Conservation (phyloP, 1,139 yeast genomes). For the Protomyces lactucae-debilis region DNA sequence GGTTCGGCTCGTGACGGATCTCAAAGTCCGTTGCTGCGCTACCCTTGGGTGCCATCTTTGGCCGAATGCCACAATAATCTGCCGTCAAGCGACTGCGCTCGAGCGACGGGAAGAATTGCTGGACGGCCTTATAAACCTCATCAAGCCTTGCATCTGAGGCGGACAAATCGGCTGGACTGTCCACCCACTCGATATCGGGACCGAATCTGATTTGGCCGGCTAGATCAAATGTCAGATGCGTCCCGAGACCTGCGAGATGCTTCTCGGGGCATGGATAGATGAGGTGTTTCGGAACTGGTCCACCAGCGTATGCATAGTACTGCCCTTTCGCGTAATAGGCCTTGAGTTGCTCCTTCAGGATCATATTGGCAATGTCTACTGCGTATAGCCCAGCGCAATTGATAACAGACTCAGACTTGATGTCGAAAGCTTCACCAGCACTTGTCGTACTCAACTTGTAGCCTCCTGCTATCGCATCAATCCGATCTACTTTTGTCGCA, state of each 20-base stretch:
- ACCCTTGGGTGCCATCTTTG: constrained; percentile 54
- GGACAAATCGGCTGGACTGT: constrained; percentile 41
- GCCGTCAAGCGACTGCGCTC: constrained; percentile 53
- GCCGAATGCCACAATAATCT: constrained; percentile 76
- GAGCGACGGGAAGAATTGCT: constrained; percentile 58
- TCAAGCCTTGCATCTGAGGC: constrained; percentile 42
- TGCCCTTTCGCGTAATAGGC: constrained; percentile 79
- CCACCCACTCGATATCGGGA: constrained; percentile 83
- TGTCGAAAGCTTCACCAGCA: constrained; percentile 31
- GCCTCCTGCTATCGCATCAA: constrained; percentile 39
- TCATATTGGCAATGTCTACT: constrained; percentile 58
- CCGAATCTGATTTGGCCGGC: constrained; percentile 81
- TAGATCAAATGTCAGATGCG: constrained; percentile 77
- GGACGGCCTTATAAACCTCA: constrained; percentile 56
- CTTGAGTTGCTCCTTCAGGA: constrained; percentile 54
- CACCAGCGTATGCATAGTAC: constrained; percentile 56
- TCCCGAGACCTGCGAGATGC: constrained; percentile 71
- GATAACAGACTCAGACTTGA: constrained; percentile 56
- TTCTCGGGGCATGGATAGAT: constrained; percentile 78
- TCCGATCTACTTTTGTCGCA: constrained; percentile 52
- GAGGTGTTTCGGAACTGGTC: constrained; percentile 44
- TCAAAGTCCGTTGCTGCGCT: constrained; percentile 63
- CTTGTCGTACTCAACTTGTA: background rate
- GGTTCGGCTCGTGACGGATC: constrained; percentile 52
- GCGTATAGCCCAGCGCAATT: constrained; percentile 80